Base-by-base conservation (phyloP, 2,329 filamentous ascomycete genomes). In the Alternaria burnsii region DNA sequence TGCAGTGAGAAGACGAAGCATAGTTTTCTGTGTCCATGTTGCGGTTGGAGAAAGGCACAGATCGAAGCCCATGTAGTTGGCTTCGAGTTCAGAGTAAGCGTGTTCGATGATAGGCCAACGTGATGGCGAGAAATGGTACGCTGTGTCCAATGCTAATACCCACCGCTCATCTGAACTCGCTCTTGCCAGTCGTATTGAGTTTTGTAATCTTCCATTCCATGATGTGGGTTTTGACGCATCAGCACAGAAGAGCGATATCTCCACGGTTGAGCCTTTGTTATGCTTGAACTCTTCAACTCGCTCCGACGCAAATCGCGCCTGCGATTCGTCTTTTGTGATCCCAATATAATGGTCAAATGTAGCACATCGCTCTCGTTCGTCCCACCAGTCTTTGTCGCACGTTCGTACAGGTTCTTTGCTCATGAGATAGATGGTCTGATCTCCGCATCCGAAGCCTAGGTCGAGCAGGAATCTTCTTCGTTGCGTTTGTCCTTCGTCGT, bases 381-480 rank as follows among this genome's bases (percentile, higher is more conserved):
- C 63, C 66, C 63, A 71, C 64, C 65, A 71, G 7, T 60, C 54
- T 11, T 52, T 59, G 50, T 73, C 70, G 12, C 36, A 56, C 5
- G 50, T 32, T 20, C 62, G 52, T 26, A 70, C 16, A 4, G 68
- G 65, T 18, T 14, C 40, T 14, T 56, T 41, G 53, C 66, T 67
- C 60, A 63, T 79, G 24, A 87, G 66, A 56, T 83, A 81, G 20
- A 84, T 70, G 0, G 82, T 85, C 70, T 88, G 86, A 64, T 88
- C 85, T 32, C 86, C 86, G 62, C 86, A 88, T 10, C 86, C 86
- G 61, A 87, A 85, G 3, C 86, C 86, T 1, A 88, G 76, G 60
- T 88, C 86, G 1, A 88, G 73, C 10, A 85, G 76, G 24, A 42
- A 55, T 56, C 54, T 62, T 32, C 22, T 58, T 28, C 5, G 61